phyloP scores from a whole-genome alignment of 345 rosid species.

The Raphanus sativus region DNA sequence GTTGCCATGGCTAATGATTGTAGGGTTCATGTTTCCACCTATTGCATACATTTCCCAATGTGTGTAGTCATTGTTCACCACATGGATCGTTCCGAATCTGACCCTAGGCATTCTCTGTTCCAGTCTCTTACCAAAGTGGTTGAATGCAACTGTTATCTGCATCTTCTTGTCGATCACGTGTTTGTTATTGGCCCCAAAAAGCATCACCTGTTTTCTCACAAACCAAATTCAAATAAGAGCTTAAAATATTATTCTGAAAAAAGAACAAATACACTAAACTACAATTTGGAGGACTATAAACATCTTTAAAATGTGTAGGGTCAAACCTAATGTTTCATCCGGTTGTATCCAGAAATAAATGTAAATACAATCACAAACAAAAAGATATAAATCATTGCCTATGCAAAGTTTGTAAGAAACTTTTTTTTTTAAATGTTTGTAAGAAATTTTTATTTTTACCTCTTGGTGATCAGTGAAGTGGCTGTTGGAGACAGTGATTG shows the following conservation, averaged over 20 bases:
- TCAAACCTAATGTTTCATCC: not conserved
- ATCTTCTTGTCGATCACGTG: constrained; percentile 44
- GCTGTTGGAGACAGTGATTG: constrained; percentile 62
- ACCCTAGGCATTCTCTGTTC: constrained; percentile 48
- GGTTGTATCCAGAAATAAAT: not conserved
- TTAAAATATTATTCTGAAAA: not conserved
- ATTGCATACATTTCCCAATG: constrained; percentile 74
- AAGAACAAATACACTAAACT: not conserved
- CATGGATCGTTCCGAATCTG: constrained; percentile 60
- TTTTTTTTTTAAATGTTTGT: not conserved
- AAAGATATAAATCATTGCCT: not conserved
- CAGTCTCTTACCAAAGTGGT: constrained; percentile 62
- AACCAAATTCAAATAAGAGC: not conserved
- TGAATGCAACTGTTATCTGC: constrained; percentile 80
- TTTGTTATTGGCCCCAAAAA: constrained; percentile 59
- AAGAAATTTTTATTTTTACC: constrained; percentile 27
- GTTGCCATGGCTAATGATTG: constrained; percentile 75
- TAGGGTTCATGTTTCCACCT: constrained; percentile 63
- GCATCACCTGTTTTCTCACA: constrained; percentile 51
- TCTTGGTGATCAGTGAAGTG: constrained; percentile 67
- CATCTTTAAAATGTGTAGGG: not conserved
- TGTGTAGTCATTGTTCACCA: constrained; percentile 77
- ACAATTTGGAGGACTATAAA: not conserved
- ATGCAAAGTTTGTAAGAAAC: not conserved
- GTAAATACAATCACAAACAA: not conserved